Evolutionary conservation across 768 basidiomycete species (phyloP).

Genomic region (Xerocomellus dryophilus): DNA sequence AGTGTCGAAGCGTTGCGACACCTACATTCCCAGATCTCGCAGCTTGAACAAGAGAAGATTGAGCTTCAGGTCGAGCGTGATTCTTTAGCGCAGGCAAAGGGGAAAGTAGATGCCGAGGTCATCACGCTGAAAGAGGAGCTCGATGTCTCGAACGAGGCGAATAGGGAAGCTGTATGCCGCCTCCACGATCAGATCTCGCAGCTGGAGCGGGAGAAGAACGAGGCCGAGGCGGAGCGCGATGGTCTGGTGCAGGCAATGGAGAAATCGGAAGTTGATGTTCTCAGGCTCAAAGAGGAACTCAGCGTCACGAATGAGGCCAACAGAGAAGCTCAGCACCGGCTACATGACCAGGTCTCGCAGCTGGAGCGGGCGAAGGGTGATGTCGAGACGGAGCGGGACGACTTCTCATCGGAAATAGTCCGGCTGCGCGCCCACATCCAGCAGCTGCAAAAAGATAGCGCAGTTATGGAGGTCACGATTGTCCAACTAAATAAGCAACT

Average conservation of each 20-base stretch:
- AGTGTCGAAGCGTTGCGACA: constrained; percentile 75
- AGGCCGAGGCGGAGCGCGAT: constrained; percentile 50
- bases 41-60: constrained; percentile 63
- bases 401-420: constrained; percentile 51
- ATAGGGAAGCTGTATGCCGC: constrained; percentile 27
- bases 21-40: constrained; percentile 75
- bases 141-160: constrained; percentile 46
- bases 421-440: constrained; percentile 61
- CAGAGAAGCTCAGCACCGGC: constrained; percentile 28
- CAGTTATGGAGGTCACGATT: constrained; percentile 80
- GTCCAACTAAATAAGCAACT: constrained; percentile 67
- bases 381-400: constrained; percentile 45
- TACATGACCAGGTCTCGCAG: constrained; percentile 9
- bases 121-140: constrained; percentile 43
- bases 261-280: constrained; percentile 9
- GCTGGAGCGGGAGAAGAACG: constrained; percentile 38
- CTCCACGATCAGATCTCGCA: constrained; percentile 9
- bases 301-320: constrained; percentile 45
- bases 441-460: constrained; percentile 74
- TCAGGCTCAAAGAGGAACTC: constrained; percentile 42
- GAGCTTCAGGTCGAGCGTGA: no score
- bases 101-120: constrained; percentile 11
- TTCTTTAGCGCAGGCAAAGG: neutral
- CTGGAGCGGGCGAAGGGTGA: constrained; percentile 44
- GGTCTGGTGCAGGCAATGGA: constrained; percentile 43